Evolutionary conservation across 202 grass and related monocot genomes (phyloP).

Genomic region (Cymbopogon flexuosus): DNA sequence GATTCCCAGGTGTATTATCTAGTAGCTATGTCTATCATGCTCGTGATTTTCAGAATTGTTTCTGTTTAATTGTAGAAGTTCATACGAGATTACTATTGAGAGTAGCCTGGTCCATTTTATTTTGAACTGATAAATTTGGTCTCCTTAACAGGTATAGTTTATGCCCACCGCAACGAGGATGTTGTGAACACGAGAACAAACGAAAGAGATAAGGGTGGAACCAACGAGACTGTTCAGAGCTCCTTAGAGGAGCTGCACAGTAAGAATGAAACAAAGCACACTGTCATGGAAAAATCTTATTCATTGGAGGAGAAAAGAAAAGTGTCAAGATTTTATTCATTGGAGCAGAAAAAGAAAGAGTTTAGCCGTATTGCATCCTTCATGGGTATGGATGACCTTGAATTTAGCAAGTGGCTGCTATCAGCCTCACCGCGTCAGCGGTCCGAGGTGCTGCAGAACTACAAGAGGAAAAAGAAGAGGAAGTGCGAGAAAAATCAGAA

Average conservation of each 20-base stretch:
- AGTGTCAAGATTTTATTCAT: conserved; percentile 23
- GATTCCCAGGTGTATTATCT: background rate
- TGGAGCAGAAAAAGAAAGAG: conserved; percentile 65
- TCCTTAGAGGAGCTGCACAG: conserved; percentile 13
- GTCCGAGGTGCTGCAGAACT: conserved; percentile 47
- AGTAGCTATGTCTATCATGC: background rate
- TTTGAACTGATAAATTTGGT: conserved; percentile 24
- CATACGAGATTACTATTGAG: too few relatives aligned
- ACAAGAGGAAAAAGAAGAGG: conserved; percentile 55
- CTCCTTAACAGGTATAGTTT: conserved; percentile 65
- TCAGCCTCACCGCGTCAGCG: conserved; percentile 49
- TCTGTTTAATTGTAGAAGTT: too few relatives aligned
- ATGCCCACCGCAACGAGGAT: conserved; percentile 88
- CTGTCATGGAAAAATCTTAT: conserved; percentile 16
- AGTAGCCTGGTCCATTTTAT: too few relatives aligned
- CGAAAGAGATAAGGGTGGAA: background rate
- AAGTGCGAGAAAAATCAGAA: conserved; percentile 1
- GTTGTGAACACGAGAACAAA: conserved; percentile 52
- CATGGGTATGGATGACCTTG: conserved; percentile 67
- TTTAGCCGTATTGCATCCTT: conserved; percentile 54
- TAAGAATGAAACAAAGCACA: conserved; percentile 22
- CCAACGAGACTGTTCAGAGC: conserved; percentile 21
- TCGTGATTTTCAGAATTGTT: background rate
- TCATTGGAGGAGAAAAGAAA: conserved; percentile 50
- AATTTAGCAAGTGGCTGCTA: conserved; percentile 85